These are phyloP conservation scores for Jackrogersella minutella DNA, from an alignment of 495 filamentous ascomycete species.

Conservation along the genomic window DNA sequence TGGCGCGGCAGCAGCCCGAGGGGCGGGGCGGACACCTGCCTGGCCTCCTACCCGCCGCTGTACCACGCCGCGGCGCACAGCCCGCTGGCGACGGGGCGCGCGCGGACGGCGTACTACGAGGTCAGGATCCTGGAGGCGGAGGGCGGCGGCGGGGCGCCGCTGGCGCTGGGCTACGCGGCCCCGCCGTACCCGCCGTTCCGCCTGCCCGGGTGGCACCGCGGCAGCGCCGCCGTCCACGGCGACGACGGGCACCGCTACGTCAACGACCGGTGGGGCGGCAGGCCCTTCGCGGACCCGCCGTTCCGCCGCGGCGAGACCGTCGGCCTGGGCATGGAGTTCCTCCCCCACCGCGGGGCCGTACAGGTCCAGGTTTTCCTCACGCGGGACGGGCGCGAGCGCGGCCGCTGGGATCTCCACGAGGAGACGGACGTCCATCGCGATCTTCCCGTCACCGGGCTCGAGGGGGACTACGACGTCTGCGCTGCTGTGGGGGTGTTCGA, in stretches of 20 bases:
- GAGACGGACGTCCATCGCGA: constrained; percentile 73
- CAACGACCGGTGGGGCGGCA: constrained; percentile 86
- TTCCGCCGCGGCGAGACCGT: constrained; percentile 57
- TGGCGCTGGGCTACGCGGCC: constrained; percentile 81
- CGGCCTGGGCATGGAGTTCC: constrained; percentile 74
- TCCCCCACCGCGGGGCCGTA: constrained; percentile 45
- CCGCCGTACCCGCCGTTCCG: constrained; percentile 88
- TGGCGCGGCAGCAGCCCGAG: constrained; percentile 51
- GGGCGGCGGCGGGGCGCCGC: constrained; percentile 61
- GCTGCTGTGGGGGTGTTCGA: constrained; percentile 81
- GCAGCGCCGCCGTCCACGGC: constrained; percentile 83
- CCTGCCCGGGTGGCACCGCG: constrained; percentile 90
- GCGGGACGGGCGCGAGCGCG: constrained; percentile 68
- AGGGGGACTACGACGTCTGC: constrained; percentile 82
- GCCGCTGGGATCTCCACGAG: constrained; percentile 86
- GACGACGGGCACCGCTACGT: constrained; percentile 90
- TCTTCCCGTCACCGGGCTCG: constrained; percentile 73
- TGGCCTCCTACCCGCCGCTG: constrained; percentile 75
- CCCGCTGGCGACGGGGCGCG: constrained; percentile 63
- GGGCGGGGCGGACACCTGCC: constrained; percentile 56
- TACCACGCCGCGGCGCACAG: constrained; percentile 75
- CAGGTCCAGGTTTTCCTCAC: constrained; percentile 80
- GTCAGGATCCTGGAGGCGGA: constrained; percentile 59
- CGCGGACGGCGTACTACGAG: constrained; percentile 81
- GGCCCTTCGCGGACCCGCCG: constrained; percentile 67